Conservation (phyloP, 768 basidiomycete genomes). For the Candolleomyces aberdarensis region DNA sequence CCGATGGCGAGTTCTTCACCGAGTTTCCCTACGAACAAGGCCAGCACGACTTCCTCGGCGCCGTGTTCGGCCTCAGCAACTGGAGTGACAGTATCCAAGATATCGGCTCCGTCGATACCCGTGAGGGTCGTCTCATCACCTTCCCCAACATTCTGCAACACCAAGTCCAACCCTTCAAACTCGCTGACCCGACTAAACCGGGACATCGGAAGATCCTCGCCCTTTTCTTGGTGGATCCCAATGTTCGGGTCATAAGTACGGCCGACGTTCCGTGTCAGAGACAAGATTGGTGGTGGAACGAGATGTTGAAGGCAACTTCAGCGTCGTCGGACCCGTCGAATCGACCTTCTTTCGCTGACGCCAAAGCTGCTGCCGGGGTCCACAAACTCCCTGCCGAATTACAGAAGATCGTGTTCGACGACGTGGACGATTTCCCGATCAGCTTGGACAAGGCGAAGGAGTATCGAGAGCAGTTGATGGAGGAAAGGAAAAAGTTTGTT, state of each 20-base stretch:
- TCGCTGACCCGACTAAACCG: slow-evolving; percentile 30
- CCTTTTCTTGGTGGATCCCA: slow-evolving; percentile 34
- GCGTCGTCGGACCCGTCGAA: too few relatives aligned
- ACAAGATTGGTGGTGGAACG: slow-evolving; percentile 22
- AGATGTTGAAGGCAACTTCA: background rate
- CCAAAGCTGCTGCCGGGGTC: too few relatives aligned
- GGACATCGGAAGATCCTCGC: slow-evolving; percentile 38
- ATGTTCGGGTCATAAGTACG: slow-evolving; percentile 19
- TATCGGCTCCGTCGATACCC: slow-evolving; percentile 24
- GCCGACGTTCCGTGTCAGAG: slow-evolving; percentile 23
- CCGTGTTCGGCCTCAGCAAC: slow-evolving; percentile 17
- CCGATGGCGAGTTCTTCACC: background rate
- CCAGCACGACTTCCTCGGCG: slow-evolving; percentile 18
- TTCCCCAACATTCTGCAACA: slow-evolving; percentile 38
- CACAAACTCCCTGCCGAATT: slow-evolving; percentile 21
- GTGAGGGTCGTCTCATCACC: slow-evolving; percentile 23
- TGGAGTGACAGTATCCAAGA: slow-evolving; percentile 15
- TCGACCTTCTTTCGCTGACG: too few relatives aligned
- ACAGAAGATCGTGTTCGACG: slow-evolving; percentile 13
- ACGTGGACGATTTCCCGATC: slow-evolving; percentile 22
- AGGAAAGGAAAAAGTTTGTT: slow-evolving; percentile 21
- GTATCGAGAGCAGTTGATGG: slow-evolving; percentile 23
- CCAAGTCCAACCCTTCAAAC: slow-evolving; percentile 29
- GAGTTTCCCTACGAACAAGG: slow-evolving; percentile 15
- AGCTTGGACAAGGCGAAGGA: slow-evolving; percentile 21